Percentiles rank a stretch among this genome's conserved stretches.
These are phyloP conservation scores for Camillea tinctor DNA, from an alignment of 2,329 filamentous ascomycete genomes.

Conservation along the genomic window DNA sequence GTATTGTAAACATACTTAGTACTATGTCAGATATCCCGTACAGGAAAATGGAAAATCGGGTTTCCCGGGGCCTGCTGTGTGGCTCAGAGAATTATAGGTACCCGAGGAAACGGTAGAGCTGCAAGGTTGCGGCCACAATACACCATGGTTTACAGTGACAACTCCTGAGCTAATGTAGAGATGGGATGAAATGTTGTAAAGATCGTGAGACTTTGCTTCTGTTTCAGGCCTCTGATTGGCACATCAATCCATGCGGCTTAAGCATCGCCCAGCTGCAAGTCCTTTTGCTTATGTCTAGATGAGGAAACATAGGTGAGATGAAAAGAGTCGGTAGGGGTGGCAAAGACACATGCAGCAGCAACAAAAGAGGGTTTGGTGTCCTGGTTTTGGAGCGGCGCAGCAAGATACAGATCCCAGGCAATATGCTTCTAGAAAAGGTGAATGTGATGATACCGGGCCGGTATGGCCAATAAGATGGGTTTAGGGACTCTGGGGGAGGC, in stretches of 20 bases:
- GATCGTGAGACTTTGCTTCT: neutral
- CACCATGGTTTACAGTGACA: too few species aligned
- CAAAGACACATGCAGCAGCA: neutral
- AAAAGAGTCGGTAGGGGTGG: neutral
- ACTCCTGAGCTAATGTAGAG: too few species aligned
- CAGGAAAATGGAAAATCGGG: neutral
- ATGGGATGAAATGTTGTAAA: neutral
- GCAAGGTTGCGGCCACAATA: neutral
- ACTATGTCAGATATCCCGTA: neutral
- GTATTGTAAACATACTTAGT: too few species aligned
- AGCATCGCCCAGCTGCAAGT: neutral
- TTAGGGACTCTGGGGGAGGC: slow-evolving; percentile 12
- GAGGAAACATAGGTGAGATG: neutral
- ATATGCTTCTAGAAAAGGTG: slow-evolving; percentile 4
- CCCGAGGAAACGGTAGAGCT: neutral
- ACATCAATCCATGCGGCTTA: neutral
- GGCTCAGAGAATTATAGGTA: neutral
- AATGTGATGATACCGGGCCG: neutral
- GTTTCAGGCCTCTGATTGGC: slow-evolving; percentile 2
- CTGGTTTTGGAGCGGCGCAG: slow-evolving; percentile 17
- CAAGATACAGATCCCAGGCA: slow-evolving; percentile 1
- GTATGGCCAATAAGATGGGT: slow-evolving; percentile 9
- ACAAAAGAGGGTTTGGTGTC: slow-evolving; percentile 1
- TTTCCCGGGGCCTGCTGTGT: neutral
- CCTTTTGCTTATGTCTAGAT: slow-evolving; percentile 2